Base-by-base conservation (phyloP, 148 eudicot genomes). In the Vaccinium vitisidaea region DNA sequence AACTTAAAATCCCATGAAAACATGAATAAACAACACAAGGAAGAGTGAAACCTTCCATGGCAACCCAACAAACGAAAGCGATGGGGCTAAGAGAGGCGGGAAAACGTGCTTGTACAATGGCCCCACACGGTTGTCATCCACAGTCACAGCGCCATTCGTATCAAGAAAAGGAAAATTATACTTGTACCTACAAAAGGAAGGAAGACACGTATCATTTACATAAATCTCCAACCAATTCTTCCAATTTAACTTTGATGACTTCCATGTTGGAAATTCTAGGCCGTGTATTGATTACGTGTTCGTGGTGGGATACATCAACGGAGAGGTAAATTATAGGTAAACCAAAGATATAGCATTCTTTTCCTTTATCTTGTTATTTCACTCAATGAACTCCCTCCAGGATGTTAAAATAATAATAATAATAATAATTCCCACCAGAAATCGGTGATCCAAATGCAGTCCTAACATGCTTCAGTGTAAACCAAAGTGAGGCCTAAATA, bases 41-140 rank as follows among this genome's bases (percentile, higher is more conserved):
- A 80, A 59, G 53, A 69, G 58, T 39, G 73, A 53, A 77, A 94
- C 98, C 98, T 93, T 93, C 96, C 95, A 97, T 48, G 98, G 96
- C 73, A 97, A 84, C 43, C 99, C 99, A 63, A 97, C 92, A 83
- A 97, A 97, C 13, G 99, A 95, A 82, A 95, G 93, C 84, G 89
- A 86, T n/a, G 99, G 99, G 53, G 98, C 96, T 67, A 97, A 86
- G 32, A 87, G 80, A 52, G 99, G 98, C 14, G 98, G 98, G 86
- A 95, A 97, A 46, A 97, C 84, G 75, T 97, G 99, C 92, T 97
- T 87, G 91, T 97, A 97, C 32, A 97, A 88, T 52, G 98, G 99
- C 18, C 96, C 98, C 84, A 97, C 98, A 14, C 96, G 90, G 86
- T 94, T 97, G 86, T 97, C 98, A 80, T 94, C 94, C 55, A 97